These are phyloP conservation scores for Alternaria brassicae DNA, from an alignment of 2,329 filamentous ascomycete species.

Conservation along the genomic window DNA sequence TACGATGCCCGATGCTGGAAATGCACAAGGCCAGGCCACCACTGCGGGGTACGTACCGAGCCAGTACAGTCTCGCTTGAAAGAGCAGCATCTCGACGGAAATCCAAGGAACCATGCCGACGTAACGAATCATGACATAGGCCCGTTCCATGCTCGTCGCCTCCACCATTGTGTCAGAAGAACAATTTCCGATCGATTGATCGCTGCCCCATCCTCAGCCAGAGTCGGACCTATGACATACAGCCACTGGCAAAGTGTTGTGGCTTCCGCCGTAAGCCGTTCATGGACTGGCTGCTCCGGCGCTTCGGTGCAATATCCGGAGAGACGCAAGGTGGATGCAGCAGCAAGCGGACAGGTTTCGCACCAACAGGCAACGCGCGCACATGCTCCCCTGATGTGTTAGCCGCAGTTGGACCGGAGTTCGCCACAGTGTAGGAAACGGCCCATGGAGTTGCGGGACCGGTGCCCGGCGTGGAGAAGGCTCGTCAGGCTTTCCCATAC, in stretches of 20 bases:
- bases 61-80: constrained; percentile 31
- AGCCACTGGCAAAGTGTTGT: constrained; percentile 5
- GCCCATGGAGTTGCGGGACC: constrained; percentile 10
- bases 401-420: constrained; percentile 19
- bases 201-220: constrained; percentile 7
- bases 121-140: constrained; percentile 9
- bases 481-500: constrained; percentile 3
- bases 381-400: constrained; percentile 23
- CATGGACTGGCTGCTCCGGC: constrained; percentile 13
- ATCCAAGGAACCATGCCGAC: constrained; percentile 7
- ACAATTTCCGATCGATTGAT: constrained; percentile 13
- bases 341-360: constrained; percentile 16
- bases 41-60: constrained; percentile 26
- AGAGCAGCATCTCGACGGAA: constrained; percentile 7
- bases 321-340: constrained; percentile 13
- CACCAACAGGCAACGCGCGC: constrained; percentile 11
- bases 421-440: constrained; percentile 5
- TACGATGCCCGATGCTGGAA: constrained; percentile 25
- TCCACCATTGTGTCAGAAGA: constrained; percentile 5
- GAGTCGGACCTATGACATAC: constrained; percentile 12
- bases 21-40: constrained; percentile 22
- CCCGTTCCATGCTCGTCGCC: constrained; percentile 7
- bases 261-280: constrained; percentile 13
- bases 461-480: constrained; percentile 9
- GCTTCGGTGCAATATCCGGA: constrained; percentile 24